Evolutionary conservation across 1,139 yeast species (phyloP).

Genomic region (Lodderomyces metapsilosis): DNA sequence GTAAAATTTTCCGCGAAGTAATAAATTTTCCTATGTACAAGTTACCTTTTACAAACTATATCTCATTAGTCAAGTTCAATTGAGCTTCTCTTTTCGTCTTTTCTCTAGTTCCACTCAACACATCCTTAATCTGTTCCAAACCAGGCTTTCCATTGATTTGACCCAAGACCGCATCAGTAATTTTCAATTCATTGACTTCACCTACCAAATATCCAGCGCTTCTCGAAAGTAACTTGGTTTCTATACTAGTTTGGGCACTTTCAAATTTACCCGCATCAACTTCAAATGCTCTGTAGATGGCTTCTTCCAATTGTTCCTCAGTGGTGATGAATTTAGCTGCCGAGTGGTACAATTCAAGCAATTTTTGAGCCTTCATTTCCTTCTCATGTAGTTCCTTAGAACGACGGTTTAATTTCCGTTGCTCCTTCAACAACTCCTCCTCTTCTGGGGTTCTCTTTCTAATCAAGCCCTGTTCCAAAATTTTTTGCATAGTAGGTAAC

Average conservation of each 20-base stretch:
- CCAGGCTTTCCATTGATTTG: conserved; percentile 47
- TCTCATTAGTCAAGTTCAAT: conserved; percentile 14
- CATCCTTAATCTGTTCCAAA: conserved; percentile 42
- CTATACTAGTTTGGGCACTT: conserved; percentile 31
- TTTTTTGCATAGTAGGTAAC: conserved; percentile 74
- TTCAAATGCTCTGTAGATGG: conserved; percentile 58
- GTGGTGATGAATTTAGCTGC: conserved; percentile 64
- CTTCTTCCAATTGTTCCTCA: conserved; percentile 58
- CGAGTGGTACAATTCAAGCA: conserved; percentile 72
- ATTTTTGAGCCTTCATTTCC: conserved; percentile 50
- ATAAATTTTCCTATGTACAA: background rate
- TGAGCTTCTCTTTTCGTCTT: conserved; percentile 38
- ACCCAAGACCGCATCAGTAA: conserved; percentile 38
- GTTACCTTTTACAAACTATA: background rate
- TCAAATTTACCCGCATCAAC: conserved; percentile 40
- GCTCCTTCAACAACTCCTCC: conserved; percentile 43
- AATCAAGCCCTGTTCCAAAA: conserved; percentile 68
- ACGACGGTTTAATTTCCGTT: conserved; percentile 36
- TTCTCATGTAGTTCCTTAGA: conserved; percentile 29
- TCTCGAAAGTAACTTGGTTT: conserved; percentile 27
- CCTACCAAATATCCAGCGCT: conserved; percentile 27
- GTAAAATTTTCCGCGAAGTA: conserved; percentile 2
- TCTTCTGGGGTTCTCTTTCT: conserved; percentile 72
- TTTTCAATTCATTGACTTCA: conserved; percentile 31
- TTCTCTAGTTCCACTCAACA: conserved; percentile 39